Conservation (phyloP, 176 grass and related monocot species). For the Zea luxurians region DNA sequence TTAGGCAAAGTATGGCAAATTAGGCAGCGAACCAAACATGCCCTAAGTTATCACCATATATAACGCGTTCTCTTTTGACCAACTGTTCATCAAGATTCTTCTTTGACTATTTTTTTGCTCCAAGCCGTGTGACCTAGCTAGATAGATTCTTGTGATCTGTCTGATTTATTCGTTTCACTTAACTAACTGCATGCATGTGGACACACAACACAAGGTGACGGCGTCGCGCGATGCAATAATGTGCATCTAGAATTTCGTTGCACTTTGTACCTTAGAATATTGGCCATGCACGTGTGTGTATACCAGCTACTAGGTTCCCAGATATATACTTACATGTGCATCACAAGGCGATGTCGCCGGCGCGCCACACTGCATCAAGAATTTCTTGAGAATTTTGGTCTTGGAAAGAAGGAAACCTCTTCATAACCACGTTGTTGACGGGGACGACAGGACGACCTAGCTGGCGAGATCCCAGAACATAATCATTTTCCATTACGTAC, state of each 20-base stretch:
- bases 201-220: too few relatives aligned
- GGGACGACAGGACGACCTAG: background rate
- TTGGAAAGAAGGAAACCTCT: background rate
- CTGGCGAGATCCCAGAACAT: too few relatives aligned
- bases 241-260: too few relatives aligned
- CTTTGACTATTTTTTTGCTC: background rate
- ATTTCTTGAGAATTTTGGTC: background rate
- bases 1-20: too few relatives aligned
- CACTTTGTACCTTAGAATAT: background rate
- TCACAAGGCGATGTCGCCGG: background rate
- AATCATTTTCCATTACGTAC: too few relatives aligned
- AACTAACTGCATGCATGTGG: background rate
- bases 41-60: conserved; percentile 1
- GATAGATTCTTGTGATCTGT: conserved; percentile 31
- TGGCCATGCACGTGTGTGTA: background rate
- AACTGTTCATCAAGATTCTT: conserved; percentile 13
- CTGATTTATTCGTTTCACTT: conserved; percentile 17
- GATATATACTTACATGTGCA: background rate
- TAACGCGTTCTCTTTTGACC: conserved; percentile 32
- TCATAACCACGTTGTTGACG: background rate
- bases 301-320: background rate
- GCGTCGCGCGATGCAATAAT: too few relatives aligned
- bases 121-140: background rate
- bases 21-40: too few relatives aligned
- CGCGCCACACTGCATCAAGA: background rate